Base-by-base conservation (phyloP, 352 stramenopile species). In the Phytophthora aleatoria region DNA sequence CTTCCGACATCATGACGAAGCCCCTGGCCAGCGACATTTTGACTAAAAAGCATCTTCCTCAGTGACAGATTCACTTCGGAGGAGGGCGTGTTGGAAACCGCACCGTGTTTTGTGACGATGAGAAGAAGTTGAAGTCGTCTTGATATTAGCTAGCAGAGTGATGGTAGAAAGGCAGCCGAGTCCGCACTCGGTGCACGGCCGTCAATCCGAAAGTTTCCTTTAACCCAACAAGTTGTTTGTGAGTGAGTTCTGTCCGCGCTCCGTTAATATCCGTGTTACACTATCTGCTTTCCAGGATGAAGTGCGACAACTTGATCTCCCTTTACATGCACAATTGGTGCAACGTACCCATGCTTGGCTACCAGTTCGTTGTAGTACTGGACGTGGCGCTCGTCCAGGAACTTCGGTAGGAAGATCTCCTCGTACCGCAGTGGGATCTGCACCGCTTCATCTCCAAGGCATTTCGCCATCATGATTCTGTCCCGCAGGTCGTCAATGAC, bases 321-420 rank as follows among this genome's bases (percentile, higher is more conserved):
- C 7, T 58, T 28, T 20, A 65, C 38, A 33, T 66, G 30, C 15
- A 66, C 33, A 10, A 41, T 33, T 44, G 55, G 50, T 26, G 39
- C 52, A 42, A 16, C 39, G 11, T 30, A 59, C 20, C 39, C 42
- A 26, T 63, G 43, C 15, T 55, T 63, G 33, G 41, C 44, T 26
- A 56, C 45, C 5, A 56, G 24, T 30, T 48, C 12, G 12, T 55
- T 63, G 44, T 63, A 63, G 33, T 63, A 63, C 8, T 52, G 27
- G 9, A 62, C 44, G 8, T 62, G 44, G 3, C 35, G 6, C 31
- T 62, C 44, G 15, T 62, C 55, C 30, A 62, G 15, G 13, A 62
- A 62, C 15, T 55, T 62, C 16, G 44, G 55, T n/a, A 49, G 13
- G 36, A 47, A 61, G 16, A 45, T 61, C 30, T 61, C 54, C 35